Evolutionary conservation across 2,329 filamentous ascomycete genomes (phyloP), one percentile per base, ranked within the genome.

Genomic region (Dactylonectria estremocensis): DNA sequence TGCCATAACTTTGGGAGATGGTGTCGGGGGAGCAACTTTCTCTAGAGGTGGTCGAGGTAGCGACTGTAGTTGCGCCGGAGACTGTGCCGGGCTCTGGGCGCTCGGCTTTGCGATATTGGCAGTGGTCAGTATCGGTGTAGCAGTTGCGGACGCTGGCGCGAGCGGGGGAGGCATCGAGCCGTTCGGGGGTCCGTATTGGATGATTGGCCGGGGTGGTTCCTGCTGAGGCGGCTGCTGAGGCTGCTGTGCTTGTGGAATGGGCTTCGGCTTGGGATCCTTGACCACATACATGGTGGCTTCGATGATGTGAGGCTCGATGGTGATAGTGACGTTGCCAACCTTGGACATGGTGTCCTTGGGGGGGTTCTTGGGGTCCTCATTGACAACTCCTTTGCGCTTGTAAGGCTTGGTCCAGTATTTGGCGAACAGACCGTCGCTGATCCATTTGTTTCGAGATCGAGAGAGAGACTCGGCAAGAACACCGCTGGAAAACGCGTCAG

Each of bases 281-380:
- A 94, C 90, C 20, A 88, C 87, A 76, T 87, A 95, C 84, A 95
- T 89, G 53, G 88, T 91, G 16, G 92, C 93, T 72, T 95, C 92
- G 73, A 96, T 89, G 49, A 93, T 88, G 77, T 96, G 93, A 50
- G 94, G 94, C 79, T 95, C 93, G 67, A 95, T 90, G 22, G 90
- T 92, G 69, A 97, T 90, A 37, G 90, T 90, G 69, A 93, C 90
- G 72, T 88, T 88, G 72, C 94, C 93, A 22, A 94, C 87, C 79
- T 91, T 93, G 70, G 87, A 84, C 90, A 94, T 93, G 69, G 87
- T 90, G 52, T 94, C 88, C 79, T 92, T 90, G 69, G 90, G 82
- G 2, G 91, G 91, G 74, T 93, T 93, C 72, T 90, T 89, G 6
- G 87, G 84, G 58, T 91, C 88, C 73, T 91, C 90, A 61, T 87